A percentile compares a stretch with the other conserved stretches of the same genome.
phyloP scores from a whole-genome alignment of 805 yeast species.

The Sporopachydermia quercuum region DNA sequence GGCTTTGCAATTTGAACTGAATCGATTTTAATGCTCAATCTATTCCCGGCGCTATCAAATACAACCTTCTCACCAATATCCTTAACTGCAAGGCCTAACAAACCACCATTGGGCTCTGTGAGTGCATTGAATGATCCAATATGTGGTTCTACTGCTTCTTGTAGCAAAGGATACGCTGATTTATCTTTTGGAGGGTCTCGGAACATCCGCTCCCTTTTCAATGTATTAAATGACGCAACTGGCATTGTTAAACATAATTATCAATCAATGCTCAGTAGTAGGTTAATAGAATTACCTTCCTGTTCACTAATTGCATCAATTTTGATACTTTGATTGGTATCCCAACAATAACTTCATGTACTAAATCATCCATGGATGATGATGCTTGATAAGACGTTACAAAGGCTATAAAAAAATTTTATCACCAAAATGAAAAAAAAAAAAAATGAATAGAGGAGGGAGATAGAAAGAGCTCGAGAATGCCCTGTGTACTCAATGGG shows the following conservation, averaged over 20 bases:
- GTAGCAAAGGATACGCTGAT: constrained; percentile 65
- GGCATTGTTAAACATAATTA: constrained; percentile 2
- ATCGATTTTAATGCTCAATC: constrained; percentile 90
- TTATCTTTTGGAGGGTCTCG: constrained; percentile 81
- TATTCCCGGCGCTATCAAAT: constrained; percentile 62
- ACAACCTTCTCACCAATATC: constrained; percentile 81
- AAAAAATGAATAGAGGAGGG: too few species aligned
- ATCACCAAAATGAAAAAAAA: too few species aligned
- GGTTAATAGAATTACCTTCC: too few species aligned
- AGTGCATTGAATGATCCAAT: constrained; percentile 92
- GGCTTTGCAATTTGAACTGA: constrained; percentile 82
- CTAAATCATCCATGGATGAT: too few species aligned
- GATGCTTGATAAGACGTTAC: too few species aligned
- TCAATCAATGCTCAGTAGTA: too few species aligned
- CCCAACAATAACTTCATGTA: too few species aligned
- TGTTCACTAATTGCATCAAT: too few species aligned
- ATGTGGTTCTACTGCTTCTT: constrained; percentile 89
- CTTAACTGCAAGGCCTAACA: constrained; percentile 68
- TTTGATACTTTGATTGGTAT: too few species aligned
- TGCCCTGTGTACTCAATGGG: too few species aligned
- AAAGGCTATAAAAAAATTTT: too few species aligned
- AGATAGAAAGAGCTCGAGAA: too few species aligned
- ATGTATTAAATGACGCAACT: constrained; percentile 52
- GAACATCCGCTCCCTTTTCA: constrained; percentile 78
- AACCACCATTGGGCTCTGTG: constrained; percentile 61